These are phyloP conservation scores for Gastrolobium bilobum DNA, from an alignment of 306 rosid species.

Conservation along the genomic window DNA sequence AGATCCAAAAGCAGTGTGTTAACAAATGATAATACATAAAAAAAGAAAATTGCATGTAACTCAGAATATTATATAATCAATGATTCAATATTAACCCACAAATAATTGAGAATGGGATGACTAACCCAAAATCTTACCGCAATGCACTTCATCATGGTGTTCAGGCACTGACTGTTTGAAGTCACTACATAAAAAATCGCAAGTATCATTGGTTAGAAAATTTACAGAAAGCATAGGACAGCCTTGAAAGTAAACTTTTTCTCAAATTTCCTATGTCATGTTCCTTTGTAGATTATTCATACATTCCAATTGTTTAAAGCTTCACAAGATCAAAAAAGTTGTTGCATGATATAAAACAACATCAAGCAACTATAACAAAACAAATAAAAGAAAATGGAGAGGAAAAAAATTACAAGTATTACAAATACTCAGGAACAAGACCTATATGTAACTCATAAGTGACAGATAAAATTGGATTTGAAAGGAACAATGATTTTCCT, in stretches of 20 bases:
- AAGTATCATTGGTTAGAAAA: constrained; percentile 42
- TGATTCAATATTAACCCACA: constrained; percentile 2
- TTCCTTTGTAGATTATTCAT: constrained; percentile 14
- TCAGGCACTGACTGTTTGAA: constrained; percentile 79
- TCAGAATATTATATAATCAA: constrained; percentile 1
- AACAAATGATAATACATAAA: not conserved
- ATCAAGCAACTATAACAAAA: constrained; percentile 9
- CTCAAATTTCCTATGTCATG: constrained; percentile 1
- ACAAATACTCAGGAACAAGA: not conserved
- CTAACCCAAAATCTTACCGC: constrained; percentile 69
- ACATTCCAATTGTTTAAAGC: constrained; percentile 22
- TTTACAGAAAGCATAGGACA: constrained; percentile 6
- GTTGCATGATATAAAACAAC: constrained; percentile 2
- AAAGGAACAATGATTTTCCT: not conserved
- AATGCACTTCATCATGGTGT: constrained; percentile 96
- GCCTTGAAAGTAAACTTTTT: constrained; percentile 9
- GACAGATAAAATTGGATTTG: constrained; percentile 22
- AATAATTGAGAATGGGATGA: not conserved
- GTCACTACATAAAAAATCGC: constrained; percentile 70
- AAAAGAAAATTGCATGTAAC: not conserved
- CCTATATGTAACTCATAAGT: not conserved
- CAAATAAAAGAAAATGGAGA: not conserved
- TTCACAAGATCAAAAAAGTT: not conserved
- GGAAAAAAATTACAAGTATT: not conserved
- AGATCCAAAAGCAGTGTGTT: not conserved